Conservation (phyloP, 306 rosid genomes). For the Leucaena leucocephala region DNA sequence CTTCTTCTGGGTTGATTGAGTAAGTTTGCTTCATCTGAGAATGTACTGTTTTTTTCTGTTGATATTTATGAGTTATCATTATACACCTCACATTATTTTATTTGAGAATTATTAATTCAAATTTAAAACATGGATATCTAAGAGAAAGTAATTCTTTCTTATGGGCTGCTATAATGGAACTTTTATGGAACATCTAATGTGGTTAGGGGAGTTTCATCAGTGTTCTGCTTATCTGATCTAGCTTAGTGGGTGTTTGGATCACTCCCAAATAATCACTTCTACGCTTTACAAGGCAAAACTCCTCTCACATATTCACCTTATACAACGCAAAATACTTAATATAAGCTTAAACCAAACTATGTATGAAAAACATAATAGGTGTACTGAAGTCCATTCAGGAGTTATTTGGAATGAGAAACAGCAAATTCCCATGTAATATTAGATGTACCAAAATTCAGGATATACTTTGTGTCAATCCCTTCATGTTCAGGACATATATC, state of each 20-base stretch:
- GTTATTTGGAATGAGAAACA: background rate
- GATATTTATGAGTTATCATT: background rate
- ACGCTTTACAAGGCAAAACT: no score
- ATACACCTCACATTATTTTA: conserved; percentile 19
- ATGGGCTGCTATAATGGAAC: background rate
- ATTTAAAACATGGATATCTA: conserved; percentile 14
- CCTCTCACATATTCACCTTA: no score
- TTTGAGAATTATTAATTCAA: conserved; percentile 12
- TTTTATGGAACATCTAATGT: conserved; percentile 12
- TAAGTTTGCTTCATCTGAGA: conserved; percentile 52
- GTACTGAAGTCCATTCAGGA: background rate
- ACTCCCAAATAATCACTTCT: no score
- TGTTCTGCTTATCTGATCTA: background rate
- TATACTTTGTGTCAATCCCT: background rate
- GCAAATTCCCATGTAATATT: background rate
- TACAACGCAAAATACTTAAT: no score
- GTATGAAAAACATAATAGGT: conserved; percentile 15
- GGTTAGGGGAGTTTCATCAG: conserved; percentile 27
- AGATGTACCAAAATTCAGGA: background rate
- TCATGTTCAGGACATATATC: conserved; percentile 5
- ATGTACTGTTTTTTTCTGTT: background rate
- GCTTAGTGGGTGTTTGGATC: background rate
- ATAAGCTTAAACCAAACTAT: background rate
- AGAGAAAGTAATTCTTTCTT: conserved; percentile 8
- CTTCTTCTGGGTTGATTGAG: conserved; percentile 84